Conservation (phyloP, 805 yeast species). For the Metschnikowia orientalis region DNA sequence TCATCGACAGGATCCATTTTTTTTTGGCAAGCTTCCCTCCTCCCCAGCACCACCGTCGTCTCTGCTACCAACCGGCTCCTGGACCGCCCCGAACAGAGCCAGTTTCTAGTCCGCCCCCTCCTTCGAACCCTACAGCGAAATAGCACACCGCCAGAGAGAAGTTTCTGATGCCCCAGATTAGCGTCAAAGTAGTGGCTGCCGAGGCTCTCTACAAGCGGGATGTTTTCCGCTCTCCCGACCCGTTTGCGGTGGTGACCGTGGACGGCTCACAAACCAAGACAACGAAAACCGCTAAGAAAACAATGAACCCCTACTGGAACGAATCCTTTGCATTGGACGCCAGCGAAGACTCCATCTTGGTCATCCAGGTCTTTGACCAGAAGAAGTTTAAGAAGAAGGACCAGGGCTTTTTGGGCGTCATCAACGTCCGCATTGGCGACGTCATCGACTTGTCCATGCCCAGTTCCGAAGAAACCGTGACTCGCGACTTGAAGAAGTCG, state of each 20-base stretch:
- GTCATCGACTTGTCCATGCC: constrained; percentile 62
- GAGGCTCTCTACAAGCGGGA: constrained; percentile 94
- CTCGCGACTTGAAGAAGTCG: constrained; percentile 86
- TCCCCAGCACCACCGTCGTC: background rate
- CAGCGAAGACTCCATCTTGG: constrained; percentile 79
- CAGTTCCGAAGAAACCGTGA: constrained; percentile 73
- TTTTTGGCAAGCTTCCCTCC: no score
- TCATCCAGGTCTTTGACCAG: constrained; percentile 93
- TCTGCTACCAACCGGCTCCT: no score
- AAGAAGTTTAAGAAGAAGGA: constrained; percentile 97
- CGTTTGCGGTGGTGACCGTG: constrained; percentile 95
- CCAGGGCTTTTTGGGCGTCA: constrained; percentile 96
- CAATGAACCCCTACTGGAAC: constrained; percentile 97
- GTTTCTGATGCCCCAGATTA: constrained; percentile 32
- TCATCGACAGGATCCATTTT: background rate
- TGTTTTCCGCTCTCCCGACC: constrained; percentile 93
- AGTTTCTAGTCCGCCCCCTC: no score
- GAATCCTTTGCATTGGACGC: constrained; percentile 77
- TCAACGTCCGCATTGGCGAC: constrained; percentile 85
- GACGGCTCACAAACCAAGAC: constrained; percentile 96
- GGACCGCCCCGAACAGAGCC: no score
- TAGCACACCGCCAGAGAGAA: no score
- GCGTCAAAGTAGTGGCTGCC: constrained; percentile 85
- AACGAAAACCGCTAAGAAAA: constrained; percentile 88
- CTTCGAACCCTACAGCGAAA: no score